Conservation (phyloP, 2,329 filamentous ascomycete species). For the Sodiomyces alkalinus region DNA sequence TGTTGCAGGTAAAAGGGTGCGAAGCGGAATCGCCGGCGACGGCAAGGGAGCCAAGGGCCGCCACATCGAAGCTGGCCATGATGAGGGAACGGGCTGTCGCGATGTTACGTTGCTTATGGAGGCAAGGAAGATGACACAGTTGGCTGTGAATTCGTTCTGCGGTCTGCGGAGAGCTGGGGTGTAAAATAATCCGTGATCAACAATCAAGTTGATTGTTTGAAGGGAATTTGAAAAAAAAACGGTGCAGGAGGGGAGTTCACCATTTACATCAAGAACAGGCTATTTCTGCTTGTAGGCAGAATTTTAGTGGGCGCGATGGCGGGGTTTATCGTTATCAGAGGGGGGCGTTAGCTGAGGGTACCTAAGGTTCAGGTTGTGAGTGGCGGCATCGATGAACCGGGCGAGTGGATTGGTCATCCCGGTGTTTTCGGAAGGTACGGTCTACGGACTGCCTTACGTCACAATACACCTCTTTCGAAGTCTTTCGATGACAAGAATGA, state of each 20-base stretch:
- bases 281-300: conserved; percentile 9
- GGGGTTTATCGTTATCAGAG: conserved; percentile 5
- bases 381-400: too few species aligned
- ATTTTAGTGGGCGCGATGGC: conserved; percentile 10
- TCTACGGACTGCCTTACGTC: too few species aligned
- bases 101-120: neutral
- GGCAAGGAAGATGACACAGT: neutral
- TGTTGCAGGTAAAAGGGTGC: conserved; percentile 96
- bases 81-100: conserved; percentile 4
- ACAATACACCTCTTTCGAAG: too few species aligned
- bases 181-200: too few species aligned
- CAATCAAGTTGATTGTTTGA: too few species aligned
- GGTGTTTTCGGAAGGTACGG: too few species aligned
- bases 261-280: too few species aligned
- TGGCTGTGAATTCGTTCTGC: neutral
- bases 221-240: conserved; percentile 3
- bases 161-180: neutral
- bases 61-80: conserved; percentile 28
- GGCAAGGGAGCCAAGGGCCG: conserved; percentile 7
- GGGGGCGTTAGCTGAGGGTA: too few species aligned
- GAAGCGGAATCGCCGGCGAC: conserved; percentile 26
- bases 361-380: too few species aligned
- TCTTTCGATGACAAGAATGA: too few species aligned
- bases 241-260: conserved; percentile 7
- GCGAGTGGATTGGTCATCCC: too few species aligned